Percentiles rank a stretch among this genome's conserved stretches.
Evolutionary conservation across 116 monocot species (phyloP).

Genomic region (Cymodocea nodosa): DNA sequence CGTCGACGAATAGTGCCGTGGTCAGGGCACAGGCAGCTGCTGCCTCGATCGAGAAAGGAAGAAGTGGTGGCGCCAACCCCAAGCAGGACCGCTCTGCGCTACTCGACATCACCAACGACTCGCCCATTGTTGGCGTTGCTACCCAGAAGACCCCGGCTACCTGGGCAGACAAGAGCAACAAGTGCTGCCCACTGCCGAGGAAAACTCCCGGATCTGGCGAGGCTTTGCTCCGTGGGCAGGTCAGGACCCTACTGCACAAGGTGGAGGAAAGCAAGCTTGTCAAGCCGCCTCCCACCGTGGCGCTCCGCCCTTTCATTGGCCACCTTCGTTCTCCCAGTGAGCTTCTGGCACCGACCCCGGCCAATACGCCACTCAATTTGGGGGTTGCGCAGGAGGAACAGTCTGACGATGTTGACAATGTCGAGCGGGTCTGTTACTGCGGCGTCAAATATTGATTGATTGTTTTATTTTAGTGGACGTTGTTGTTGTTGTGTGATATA

Average conservation of each 20-base stretch:
- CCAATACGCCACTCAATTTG: constrained; percentile 45
- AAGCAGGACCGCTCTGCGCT: constrained; percentile 24
- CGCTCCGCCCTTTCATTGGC: constrained; percentile 23
- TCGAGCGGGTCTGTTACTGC: too few species aligned
- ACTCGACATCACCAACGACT: constrained; percentile 88
- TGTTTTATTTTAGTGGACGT: too few species aligned
- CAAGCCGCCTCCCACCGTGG: constrained; percentile 11
- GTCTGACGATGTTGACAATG: too few species aligned
- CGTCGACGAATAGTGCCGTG: too few species aligned
- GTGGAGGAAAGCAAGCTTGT: constrained; percentile 62
- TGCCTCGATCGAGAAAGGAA: background rate
- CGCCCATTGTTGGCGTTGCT: constrained; percentile 73
- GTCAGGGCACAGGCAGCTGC: too few species aligned
- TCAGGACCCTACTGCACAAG: constrained; percentile 71
- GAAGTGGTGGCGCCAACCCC: background rate
- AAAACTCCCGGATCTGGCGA: constrained; percentile 75
- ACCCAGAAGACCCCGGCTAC: constrained; percentile 24
- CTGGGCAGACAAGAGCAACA: constrained; percentile 14
- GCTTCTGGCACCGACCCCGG: constrained; percentile 77
- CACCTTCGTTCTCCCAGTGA: constrained; percentile 34
- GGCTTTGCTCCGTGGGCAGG: constrained; percentile 81
- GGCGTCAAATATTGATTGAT: too few species aligned
- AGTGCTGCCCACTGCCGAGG: background rate
- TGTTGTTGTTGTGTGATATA: too few species aligned
- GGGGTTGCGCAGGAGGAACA: too few species aligned